These are phyloP conservation scores for Saccharomycopsis sp. DNA, from an alignment of 805 yeast genomes.

Conservation along the genomic window DNA sequence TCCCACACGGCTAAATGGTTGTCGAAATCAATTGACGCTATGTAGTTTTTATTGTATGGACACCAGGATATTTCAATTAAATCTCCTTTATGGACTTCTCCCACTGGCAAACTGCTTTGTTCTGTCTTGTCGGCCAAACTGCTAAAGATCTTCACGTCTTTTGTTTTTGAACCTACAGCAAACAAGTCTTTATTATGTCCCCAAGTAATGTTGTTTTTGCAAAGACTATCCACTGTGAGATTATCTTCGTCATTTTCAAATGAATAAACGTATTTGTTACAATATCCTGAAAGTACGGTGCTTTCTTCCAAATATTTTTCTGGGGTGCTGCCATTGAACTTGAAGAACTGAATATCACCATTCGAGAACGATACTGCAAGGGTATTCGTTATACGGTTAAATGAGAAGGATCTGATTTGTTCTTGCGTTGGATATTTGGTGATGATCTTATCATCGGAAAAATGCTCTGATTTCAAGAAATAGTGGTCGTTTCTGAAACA, in stretches of 20 bases:
- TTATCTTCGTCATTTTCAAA: slow-evolving; percentile 38
- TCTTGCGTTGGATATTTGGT: slow-evolving; percentile 39
- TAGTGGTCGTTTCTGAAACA: slow-evolving; percentile 1
- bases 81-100: slow-evolving; percentile 22
- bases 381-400: slow-evolving; percentile 49
- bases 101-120: slow-evolving; percentile 30
- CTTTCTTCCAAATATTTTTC: slow-evolving; percentile 1
- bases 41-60: slow-evolving; percentile 45
- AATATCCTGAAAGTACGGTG: slow-evolving; percentile 26
- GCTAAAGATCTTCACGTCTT: slow-evolving; percentile 39
- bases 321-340: slow-evolving; percentile 22
- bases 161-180: slow-evolving; percentile 54
- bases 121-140: slow-evolving; percentile 10
- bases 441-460: slow-evolving; percentile 16
- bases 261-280: slow-evolving; percentile 32
- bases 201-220: slow-evolving; percentile 37
- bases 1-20: slow-evolving; percentile 54
- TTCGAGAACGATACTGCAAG: slow-evolving; percentile 52
- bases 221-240: slow-evolving; percentile 29
- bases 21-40: slow-evolving; percentile 55
- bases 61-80: slow-evolving; percentile 54
- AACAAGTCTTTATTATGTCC: slow-evolving; percentile 66
- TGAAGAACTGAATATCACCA: slow-evolving; percentile 52
- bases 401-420: slow-evolving; percentile 50
- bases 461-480: background rate